Evolutionary conservation across 169 alveolate genomes (phyloP), one percentile per base, ranked within the genome.

Genomic region (Eimeria maxima): DNA sequence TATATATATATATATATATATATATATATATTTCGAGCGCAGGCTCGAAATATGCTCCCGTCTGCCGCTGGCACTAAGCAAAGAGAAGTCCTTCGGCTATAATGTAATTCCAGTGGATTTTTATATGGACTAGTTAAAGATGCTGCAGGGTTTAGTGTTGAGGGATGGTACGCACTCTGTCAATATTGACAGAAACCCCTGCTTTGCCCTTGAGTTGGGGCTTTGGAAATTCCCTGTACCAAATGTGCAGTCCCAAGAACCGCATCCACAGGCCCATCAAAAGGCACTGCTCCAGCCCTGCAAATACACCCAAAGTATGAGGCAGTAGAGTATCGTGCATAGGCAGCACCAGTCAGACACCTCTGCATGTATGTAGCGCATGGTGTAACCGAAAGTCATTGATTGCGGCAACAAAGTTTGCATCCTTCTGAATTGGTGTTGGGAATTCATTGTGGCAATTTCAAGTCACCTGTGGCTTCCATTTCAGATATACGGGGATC

Each of bases 221-320:
- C 55, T 76, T 33, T 24, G 74, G 90, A 47, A 84, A 90, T 67
- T 95, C 97, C 57, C 84, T 78, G 80, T 69, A 95, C 97, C 97
- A 95, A 44, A 95, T 45, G 45, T 95, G 97, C 45, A 95, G 13
- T 24, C 97, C 97, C 67, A 86, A 84, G 87, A 95, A 95, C 50
- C 97, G 90, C 95, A 95, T 95, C 97, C 97, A 95, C 38, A 95
- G 93, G 87, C 95, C 95, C 93, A 81, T 67, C 80, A 95, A 42
- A 71, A 95, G 88, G 60, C 90, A 76, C 84, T 95, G 94, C 67
- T 95, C 96, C 69, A 87, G 71, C 57, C 96, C 96, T 88, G 76
- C 81, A 47, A 2, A 44, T 16, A 60, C 42, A 78, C 65, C 8
- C 88, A 24, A 22, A 44, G 45, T 29, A 7, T 7, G 18, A 45